Percentiles rank a stretch among this genome's conserved stretches.
These are phyloP conservation scores for Carex cristatella DNA, from an alignment of 176 grass and related monocot genomes.

Conservation along the genomic window DNA sequence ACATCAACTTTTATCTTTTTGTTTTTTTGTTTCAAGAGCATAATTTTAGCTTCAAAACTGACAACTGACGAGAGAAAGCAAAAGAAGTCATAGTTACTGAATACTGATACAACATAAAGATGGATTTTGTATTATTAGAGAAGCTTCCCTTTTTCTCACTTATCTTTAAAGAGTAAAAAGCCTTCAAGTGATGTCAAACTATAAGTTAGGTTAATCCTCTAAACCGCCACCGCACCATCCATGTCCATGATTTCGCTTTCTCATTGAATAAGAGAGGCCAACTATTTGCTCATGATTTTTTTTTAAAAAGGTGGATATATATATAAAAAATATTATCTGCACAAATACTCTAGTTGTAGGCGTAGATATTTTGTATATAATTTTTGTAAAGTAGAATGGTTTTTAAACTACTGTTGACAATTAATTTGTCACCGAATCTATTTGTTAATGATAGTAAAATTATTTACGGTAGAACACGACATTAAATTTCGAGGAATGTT, in stretches of 20 bases:
- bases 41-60: background rate
- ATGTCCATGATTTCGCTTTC: background rate
- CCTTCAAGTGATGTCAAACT: background rate
- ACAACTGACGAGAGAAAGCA: background rate
- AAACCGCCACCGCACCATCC: background rate
- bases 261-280: background rate
- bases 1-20: background rate
- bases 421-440: too few species aligned
- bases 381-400: background rate
- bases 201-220: conserved; percentile 5
- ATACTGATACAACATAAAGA: background rate
- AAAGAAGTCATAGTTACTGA: background rate
- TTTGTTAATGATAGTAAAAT: too few species aligned
- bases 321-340: background rate
- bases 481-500: too few species aligned
- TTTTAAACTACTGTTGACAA: background rate
- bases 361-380: background rate
- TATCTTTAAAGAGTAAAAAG: background rate
- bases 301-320: background rate
- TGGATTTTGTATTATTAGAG: background rate
- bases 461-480: too few species aligned
- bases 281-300: background rate
- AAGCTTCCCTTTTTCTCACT: background rate
- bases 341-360: background rate
- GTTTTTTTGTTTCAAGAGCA: background rate